Evolutionary conservation across 108 stramenopile genomes (phyloP).

Genomic region (Parietichytrium sp.): DNA sequence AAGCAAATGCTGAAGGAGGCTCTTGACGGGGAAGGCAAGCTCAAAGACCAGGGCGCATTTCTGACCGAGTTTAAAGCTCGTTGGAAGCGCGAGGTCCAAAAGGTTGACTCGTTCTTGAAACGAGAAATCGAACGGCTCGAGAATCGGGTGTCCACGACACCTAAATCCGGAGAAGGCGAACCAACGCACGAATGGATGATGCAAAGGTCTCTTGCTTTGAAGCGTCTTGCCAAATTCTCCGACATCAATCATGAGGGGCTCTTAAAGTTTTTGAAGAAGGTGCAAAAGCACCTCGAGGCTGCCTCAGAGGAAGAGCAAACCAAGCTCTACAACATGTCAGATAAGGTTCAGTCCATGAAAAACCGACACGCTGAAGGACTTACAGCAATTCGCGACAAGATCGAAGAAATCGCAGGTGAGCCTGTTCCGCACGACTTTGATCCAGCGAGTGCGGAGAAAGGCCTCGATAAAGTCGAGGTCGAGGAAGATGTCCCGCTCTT

Average conservation of each 20-base stretch:
- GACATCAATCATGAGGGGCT: constrained; percentile 36
- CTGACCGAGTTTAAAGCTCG: not conserved
- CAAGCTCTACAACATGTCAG: constrained; percentile 67
- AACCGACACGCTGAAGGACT: constrained; percentile 61
- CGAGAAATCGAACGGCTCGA: not conserved
- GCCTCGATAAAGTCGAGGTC: constrained; percentile 54
- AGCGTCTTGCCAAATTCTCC: constrained; percentile 14
- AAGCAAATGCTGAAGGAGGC: constrained; percentile 75
- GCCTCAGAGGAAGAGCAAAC: constrained; percentile 71
- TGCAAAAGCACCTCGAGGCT: constrained; percentile 53
- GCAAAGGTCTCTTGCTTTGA: not conserved
- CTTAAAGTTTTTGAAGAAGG: constrained; percentile 45
- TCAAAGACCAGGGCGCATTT: not conserved
- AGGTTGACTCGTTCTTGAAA: not conserved
- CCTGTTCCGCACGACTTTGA: constrained; percentile 50
- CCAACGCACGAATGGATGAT: not conserved
- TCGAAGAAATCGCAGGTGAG: constrained; percentile 42
- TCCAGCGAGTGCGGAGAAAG: not conserved
- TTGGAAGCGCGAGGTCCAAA: constrained; percentile 38
- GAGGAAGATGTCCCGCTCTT: constrained; percentile 34
- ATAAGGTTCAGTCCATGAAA: constrained; percentile 63
- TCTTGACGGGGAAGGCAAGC: not conserved
- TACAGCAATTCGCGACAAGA: constrained; percentile 68
- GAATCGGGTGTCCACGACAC: not conserved
- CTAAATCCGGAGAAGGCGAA: not conserved